Base-by-base conservation (phyloP, 768 basidiomycete genomes). In the Rhodotorula graminis region DNA sequence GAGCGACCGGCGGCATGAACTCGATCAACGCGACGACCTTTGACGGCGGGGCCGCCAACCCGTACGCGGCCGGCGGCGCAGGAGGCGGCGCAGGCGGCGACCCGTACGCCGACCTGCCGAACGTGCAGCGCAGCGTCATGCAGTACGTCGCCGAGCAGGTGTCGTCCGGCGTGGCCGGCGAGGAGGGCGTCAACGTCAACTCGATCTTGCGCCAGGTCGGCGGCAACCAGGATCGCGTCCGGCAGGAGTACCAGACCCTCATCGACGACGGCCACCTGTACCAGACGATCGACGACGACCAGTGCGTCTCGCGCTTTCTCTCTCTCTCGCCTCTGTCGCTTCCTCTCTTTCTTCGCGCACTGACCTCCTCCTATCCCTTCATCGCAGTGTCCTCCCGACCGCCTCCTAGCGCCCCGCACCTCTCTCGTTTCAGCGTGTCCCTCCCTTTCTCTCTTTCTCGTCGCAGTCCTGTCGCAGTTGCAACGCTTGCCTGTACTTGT, bases 211-310 rank as follows among this genome's bases (percentile, higher is more conserved):
- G 89, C 67, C 84, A 85, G 25, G 83, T 91, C 29, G 86, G 86
- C 21, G 84, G 84, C 14, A 83, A 85, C 71, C 86, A 83, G 73
- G 88, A 92, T 72, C 88, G 88, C 44, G 44, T 69, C 55, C 65
- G 92, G 78, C 83, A 85, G 57, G 90, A 90, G 12, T 82, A 94
- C 74, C 90, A 93, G 75, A 80, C 82, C 64, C 84, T 97, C 64
- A 88, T 92, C 84, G 88, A 89, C 64, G 88, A 90, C 1, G 93
- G 93, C 0, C 82, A 86, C 73, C 84, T 94, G 67, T 97, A 86
- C 80, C 89, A 86, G 65, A 91, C 91, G 2, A 58, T 71, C 16
- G 72, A 76, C 55, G 72, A 71, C n/a, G 70, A 73, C 56, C 72
- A 76, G 70, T 73, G 33, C 44, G 70, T 71, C 16, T 7, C 40